Conservation (phyloP, 768 basidiomycete species). For the Rhizopogon sp. region DNA sequence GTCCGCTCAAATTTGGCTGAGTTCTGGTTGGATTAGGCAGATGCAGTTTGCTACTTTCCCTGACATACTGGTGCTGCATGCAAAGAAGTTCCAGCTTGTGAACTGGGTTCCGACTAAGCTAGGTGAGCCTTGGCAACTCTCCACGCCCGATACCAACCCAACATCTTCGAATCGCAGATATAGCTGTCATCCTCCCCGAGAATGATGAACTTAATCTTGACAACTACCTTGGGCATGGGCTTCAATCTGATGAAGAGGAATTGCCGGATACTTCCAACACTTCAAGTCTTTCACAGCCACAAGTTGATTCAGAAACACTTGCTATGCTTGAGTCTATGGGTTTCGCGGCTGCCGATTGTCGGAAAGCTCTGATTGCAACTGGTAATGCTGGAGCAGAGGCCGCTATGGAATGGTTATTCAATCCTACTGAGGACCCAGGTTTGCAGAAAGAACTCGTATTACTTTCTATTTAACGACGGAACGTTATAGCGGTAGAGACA, state of each 20-base stretch:
- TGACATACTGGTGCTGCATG: conserved; percentile 80
- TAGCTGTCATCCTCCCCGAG: conserved; percentile 71
- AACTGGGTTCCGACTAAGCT: conserved; percentile 97
- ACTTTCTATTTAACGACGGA: neutral
- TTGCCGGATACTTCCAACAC: conserved; percentile 52
- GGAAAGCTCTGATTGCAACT: conserved; percentile 88
- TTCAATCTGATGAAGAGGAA: conserved; percentile 63
- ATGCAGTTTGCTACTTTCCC: conserved; percentile 84
- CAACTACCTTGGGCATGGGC: conserved; percentile 60
- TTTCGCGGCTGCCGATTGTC: conserved; percentile 80
- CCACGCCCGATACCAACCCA: neutral
- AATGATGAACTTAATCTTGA: conserved; percentile 57
- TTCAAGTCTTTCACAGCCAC: conserved; percentile 39
- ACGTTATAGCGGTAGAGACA: conserved; percentile 71
- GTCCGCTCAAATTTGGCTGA: neutral
- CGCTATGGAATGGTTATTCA: conserved; percentile 96
- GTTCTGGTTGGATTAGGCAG: conserved; percentile 41
- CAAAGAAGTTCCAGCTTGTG: conserved; percentile 90
- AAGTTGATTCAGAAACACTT: conserved; percentile 74
- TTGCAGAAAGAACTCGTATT: conserved; percentile 6
- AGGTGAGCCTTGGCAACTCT: conserved; percentile 43
- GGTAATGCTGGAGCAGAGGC: conserved; percentile 68
- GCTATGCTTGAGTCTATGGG: conserved; percentile 84
- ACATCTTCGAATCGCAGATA: conserved; percentile 47
- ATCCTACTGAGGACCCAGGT: conserved; percentile 94